These are phyloP conservation scores for Calonectria leucothoes DNA, from an alignment of 2,329 filamentous ascomycete genomes.

Conservation along the genomic window DNA sequence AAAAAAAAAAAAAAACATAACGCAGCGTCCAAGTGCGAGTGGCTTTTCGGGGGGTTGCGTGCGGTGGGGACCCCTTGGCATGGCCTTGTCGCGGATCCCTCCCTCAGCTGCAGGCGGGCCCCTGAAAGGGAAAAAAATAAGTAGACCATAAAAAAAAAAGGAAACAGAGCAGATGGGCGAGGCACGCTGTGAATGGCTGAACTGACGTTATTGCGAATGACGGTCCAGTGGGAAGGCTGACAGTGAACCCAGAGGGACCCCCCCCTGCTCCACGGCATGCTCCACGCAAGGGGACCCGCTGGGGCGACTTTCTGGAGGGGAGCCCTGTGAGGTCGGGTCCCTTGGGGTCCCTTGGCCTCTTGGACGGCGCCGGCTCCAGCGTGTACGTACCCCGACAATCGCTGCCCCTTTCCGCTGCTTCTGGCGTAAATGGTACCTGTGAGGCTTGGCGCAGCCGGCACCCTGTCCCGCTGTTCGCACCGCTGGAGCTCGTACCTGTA, in stretches of 20 bases:
- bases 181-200: constrained; percentile 6
- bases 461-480: neutral
- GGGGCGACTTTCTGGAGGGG: constrained; percentile 1
- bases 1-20: neutral
- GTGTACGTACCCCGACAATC: constrained; percentile 12
- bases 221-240: constrained; percentile 15
- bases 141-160: neutral
- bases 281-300: constrained; percentile 35
- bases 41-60: neutral
- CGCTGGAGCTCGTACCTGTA: constrained; percentile 1
- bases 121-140: constrained; percentile 5
- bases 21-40: constrained; percentile 2
- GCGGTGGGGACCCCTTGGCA: constrained; percentile 14
- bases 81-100: constrained; percentile 39
- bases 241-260: constrained; percentile 31
- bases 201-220: constrained; percentile 9
- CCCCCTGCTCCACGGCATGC: constrained; percentile 24
- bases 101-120: constrained; percentile 38
- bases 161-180: neutral
- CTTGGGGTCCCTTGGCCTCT: constrained; percentile 10
- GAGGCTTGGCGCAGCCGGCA: neutral
- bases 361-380: constrained; percentile 11
- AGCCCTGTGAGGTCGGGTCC: constrained; percentile 1
- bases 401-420: constrained; percentile 4
- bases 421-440: neutral